A percentile compares a stretch with the other conserved stretches of the same genome.
Evolutionary conservation across 805 yeast genomes (phyloP).

Genomic region (Saturnispora galanensis): DNA sequence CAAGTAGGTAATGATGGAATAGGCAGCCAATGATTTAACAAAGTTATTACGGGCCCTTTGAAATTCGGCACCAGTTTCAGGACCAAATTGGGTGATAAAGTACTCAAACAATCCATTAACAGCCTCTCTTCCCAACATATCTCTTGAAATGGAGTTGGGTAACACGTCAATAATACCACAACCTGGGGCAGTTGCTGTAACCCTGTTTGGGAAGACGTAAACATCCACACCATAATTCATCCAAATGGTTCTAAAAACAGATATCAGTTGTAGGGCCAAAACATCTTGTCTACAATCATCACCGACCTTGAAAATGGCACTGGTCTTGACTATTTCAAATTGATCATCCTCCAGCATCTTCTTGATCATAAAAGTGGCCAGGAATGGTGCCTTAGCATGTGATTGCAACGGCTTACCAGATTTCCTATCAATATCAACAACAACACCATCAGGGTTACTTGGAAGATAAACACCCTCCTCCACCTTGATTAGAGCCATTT

Average conservation of each 20-base stretch:
- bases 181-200: slow-evolving; percentile 98
- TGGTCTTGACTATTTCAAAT: slow-evolving; percentile 37
- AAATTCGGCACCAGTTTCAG: slow-evolving; percentile 81
- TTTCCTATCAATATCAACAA: slow-evolving; percentile 81
- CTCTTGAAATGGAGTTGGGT: slow-evolving; percentile 92
- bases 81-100: slow-evolving; percentile 85
- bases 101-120: slow-evolving; percentile 94
- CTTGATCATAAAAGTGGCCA: slow-evolving; percentile 88
- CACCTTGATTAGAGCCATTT: slow-evolving; percentile 70
- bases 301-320: slow-evolving; percentile 97
- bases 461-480: slow-evolving; percentile 86
- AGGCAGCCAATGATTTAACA: slow-evolving; percentile 89
- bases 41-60: slow-evolving; percentile 89
- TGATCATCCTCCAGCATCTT: background rate
- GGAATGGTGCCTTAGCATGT: slow-evolving; percentile 97
- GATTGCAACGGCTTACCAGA: slow-evolving; percentile 94
- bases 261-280: slow-evolving; percentile 81
- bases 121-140: slow-evolving; percentile 98
- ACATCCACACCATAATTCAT: slow-evolving; percentile 78
- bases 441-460: slow-evolving; percentile 92
- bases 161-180: slow-evolving; percentile 98
- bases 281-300: slow-evolving; percentile 99
- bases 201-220: slow-evolving; percentile 87
- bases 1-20: slow-evolving; percentile 81
- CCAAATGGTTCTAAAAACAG: slow-evolving; percentile 90